These are phyloP conservation scores for Eucalyptus microcorys DNA, from an alignment of 345 rosid species.

Conservation along the genomic window DNA sequence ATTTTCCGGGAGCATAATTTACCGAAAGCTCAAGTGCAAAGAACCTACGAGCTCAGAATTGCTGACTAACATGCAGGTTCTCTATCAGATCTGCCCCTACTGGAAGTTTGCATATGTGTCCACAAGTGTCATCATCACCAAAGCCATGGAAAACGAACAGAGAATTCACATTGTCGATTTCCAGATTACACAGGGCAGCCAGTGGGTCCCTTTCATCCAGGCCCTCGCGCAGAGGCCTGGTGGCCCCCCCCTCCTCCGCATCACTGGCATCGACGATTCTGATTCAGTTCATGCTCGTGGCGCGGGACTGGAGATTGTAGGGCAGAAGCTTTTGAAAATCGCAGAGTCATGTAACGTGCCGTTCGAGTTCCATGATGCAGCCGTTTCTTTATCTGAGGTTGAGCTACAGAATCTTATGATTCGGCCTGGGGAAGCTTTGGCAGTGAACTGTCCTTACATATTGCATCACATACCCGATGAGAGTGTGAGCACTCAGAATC, in stretches of 20 bases:
- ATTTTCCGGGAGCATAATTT: background rate
- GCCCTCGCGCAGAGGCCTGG: background rate
- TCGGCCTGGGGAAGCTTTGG: background rate
- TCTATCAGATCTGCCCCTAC: background rate
- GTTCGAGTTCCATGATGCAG: background rate
- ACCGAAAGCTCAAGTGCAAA: background rate
- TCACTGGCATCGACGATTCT: background rate
- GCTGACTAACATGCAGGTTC: background rate
- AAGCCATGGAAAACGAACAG: background rate
- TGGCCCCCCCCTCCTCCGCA: background rate
- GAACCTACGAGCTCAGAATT: background rate
- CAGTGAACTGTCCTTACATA: background rate
- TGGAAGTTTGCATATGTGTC: background rate
- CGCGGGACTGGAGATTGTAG: background rate
- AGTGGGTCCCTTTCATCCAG: background rate
- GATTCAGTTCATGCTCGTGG: background rate
- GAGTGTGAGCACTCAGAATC: slow-evolving; percentile 1
- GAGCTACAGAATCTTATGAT: background rate
- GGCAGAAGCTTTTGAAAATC: background rate
- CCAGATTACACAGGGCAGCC: background rate
- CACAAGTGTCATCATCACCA: background rate
- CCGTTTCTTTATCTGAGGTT: background rate
- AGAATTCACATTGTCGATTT: background rate
- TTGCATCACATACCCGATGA: slow-evolving; percentile 2
- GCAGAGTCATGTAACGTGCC: background rate